Evolutionary conservation across 495 filamentous ascomycete species (phyloP).

Genomic region (Aspergillus bridgeri): DNA sequence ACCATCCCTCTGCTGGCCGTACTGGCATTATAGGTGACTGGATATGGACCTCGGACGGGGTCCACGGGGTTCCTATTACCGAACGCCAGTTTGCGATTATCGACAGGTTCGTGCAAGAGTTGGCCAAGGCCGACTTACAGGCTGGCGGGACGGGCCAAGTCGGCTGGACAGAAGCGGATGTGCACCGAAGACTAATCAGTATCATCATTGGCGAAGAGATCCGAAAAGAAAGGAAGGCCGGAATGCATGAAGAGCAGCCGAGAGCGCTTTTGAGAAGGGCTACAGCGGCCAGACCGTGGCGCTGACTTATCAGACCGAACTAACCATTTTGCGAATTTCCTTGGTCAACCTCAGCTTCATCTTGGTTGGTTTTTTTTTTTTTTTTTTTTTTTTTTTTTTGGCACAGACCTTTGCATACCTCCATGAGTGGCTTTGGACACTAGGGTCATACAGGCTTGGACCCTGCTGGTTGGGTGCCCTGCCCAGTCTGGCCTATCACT

Average conservation of each 20-base stretch:
- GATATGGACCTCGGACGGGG: slow-evolving; percentile 45
- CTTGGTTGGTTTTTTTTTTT: background rate
- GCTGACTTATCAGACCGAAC: slow-evolving; percentile 14
- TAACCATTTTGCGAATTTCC: background rate
- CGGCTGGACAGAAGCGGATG: slow-evolving; percentile 46
- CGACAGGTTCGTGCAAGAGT: slow-evolving; percentile 42
- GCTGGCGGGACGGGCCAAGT: slow-evolving; percentile 40
- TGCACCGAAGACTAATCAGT: slow-evolving; percentile 45
- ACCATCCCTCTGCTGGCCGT: slow-evolving; percentile 34
- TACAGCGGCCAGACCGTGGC: slow-evolving; percentile 31
- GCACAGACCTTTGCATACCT: background rate
- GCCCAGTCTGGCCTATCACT: background rate
- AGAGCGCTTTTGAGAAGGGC: slow-evolving; percentile 10
- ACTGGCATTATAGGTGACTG: slow-evolving; percentile 44
- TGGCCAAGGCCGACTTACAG: slow-evolving; percentile 34
- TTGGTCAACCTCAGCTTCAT: background rate
- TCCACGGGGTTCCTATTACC: slow-evolving; percentile 42
- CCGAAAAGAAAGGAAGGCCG: slow-evolving; percentile 34
- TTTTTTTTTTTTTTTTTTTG: background rate
- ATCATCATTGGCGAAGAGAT: slow-evolving; percentile 49
- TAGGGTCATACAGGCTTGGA: slow-evolving; percentile 15
- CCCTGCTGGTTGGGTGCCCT: background rate
- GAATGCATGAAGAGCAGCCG: slow-evolving; percentile 11
- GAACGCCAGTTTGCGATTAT: slow-evolving; percentile 46
- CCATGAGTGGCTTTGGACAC: slow-evolving; percentile 7